phyloP scores from a whole-genome alignment of 2,329 filamentous ascomycete species.

The Alternaria arborescens region DNA sequence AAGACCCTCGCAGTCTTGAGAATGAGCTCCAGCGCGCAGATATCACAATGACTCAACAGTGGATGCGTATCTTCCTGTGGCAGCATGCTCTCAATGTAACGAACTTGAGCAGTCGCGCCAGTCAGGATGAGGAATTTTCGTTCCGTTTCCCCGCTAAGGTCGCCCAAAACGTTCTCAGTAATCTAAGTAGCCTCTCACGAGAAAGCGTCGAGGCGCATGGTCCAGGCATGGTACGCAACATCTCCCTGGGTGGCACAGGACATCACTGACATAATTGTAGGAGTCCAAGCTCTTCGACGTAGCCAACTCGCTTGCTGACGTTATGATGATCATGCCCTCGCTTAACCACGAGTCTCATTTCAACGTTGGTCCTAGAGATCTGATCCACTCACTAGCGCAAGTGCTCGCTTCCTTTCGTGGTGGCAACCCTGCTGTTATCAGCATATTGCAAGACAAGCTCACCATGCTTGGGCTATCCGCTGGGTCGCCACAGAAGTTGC shows the following conservation, averaged over 20 bases:
- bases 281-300: slow-evolving; percentile 50
- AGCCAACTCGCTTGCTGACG: slow-evolving; percentile 47
- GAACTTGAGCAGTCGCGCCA: slow-evolving; percentile 36
- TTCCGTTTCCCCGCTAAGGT: slow-evolving; percentile 48
- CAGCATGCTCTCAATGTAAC: slow-evolving; percentile 49
- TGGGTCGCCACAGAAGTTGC: slow-evolving; percentile 40
- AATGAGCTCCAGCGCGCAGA: slow-evolving; percentile 50
- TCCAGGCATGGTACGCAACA: slow-evolving; percentile 44
- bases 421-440: slow-evolving; percentile 47
- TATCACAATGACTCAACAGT: slow-evolving; percentile 50
- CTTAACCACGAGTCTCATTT: slow-evolving; percentile 45
- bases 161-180: slow-evolving; percentile 44
- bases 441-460: slow-evolving; percentile 45
- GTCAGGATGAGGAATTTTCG: slow-evolving; percentile 45
- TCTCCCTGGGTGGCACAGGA: background rate
- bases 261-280: slow-evolving; percentile 19
- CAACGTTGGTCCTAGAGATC: slow-evolving; percentile 43
- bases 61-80: slow-evolving; percentile 51
- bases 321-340: slow-evolving; percentile 49
- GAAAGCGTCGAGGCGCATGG: slow-evolving; percentile 48
- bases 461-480: slow-evolving; percentile 36
- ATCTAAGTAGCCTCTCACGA: slow-evolving; percentile 40
- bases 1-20: slow-evolving; percentile 37
- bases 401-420: slow-evolving; percentile 43
- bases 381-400: slow-evolving; percentile 44